These are phyloP conservation scores for Strombidium stylifer DNA, from an alignment of 73 alveolate genomes.

Conservation along the genomic window DNA sequence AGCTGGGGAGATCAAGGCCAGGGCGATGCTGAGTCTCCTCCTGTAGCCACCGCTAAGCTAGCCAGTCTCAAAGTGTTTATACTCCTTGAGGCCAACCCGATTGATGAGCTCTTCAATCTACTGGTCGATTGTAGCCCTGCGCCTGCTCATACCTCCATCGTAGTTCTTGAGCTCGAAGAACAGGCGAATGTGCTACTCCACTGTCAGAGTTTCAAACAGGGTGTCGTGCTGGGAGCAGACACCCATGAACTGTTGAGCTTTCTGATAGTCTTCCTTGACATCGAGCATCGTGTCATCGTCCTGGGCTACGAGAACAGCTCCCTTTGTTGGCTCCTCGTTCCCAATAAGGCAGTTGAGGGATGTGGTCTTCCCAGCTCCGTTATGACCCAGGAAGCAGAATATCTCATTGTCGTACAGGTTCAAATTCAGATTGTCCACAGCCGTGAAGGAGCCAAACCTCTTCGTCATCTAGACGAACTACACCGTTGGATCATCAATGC, in stretches of 20 bases:
- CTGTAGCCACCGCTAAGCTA: slow-evolving; percentile 75
- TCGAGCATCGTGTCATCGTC: too few species aligned
- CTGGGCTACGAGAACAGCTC: too few species aligned
- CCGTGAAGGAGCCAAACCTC: slow-evolving; percentile 35
- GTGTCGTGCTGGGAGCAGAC: slow-evolving; percentile 44
- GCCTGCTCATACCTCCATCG: too few species aligned
- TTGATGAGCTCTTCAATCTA: slow-evolving; percentile 3
- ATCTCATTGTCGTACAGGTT: slow-evolving; percentile 46
- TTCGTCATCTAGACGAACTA: neutral
- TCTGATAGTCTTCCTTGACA: too few species aligned
- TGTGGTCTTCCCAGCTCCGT: slow-evolving; percentile 82
- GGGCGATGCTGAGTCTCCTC: slow-evolving; percentile 72
- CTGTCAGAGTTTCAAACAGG: slow-evolving; percentile 64
- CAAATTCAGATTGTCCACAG: slow-evolving; percentile 56
- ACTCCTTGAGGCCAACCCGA: neutral
- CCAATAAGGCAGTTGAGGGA: slow-evolving; percentile 58
- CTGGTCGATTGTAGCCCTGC: too few species aligned
- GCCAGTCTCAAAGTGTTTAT: slow-evolving; percentile 12
- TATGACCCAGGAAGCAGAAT: slow-evolving; percentile 66
- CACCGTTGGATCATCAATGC: slow-evolving; percentile 3
- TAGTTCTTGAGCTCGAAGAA: slow-evolving; percentile 39
- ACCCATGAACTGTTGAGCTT: too few species aligned
- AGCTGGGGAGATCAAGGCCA: slow-evolving; percentile 61
- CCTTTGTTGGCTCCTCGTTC: too few species aligned
- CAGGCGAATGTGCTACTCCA: slow-evolving; percentile 58